Base-by-base conservation (phyloP, 2,329 filamentous ascomycete genomes). In the Venturia effusa region DNA sequence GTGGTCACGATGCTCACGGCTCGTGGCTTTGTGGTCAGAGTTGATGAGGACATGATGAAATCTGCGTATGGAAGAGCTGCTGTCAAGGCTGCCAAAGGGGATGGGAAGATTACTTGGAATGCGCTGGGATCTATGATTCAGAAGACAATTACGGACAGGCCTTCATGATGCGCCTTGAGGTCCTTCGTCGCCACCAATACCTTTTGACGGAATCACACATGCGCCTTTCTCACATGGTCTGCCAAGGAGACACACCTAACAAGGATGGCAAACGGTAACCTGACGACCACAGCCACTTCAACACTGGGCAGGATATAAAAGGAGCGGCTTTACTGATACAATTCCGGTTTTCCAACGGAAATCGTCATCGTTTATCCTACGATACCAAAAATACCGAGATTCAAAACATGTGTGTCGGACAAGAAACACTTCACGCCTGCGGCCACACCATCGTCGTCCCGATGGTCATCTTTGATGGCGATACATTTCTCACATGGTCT, bases 1-100 rank as follows among this genome's bases (percentile, higher is more conserved):
- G 69, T 68, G 17, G 70, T 66, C 32, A 62, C 67, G 11, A 70
- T 80, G 71, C 70, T 80, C 3, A 80, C 78, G 19, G 73, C 74
- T 13, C 72, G 68, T 17, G 76, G 76, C 4, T 80, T 78, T 77
- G 68, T 77, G 32, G 75, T 79, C 0, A 71, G 69, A 59, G 70
- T 81, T 7, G 72, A 73, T 39, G 67, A 68, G 32, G 69, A 73
- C 19, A 69, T 78, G 37, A 77, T 80, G 76, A 66, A 64, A 48
- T 68, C 68, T 55, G 74, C 74, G 24, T 80, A 79, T 68, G 67
- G 65, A 24, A 70, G 74, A 54, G 73, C 71, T 5, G 72, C 73
- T 62, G 65, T 22, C n/a, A 39, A 32, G 6, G 57, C 66, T 62
- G 70, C 71, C 0, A 65, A 64, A 19, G 69, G 68, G 30, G 70